Percentiles rank a stretch among this genome's conserved stretches.
These are phyloP conservation scores for Peltaster fructicola DNA, from an alignment of 2,329 filamentous ascomycete genomes.

Conservation along the genomic window DNA sequence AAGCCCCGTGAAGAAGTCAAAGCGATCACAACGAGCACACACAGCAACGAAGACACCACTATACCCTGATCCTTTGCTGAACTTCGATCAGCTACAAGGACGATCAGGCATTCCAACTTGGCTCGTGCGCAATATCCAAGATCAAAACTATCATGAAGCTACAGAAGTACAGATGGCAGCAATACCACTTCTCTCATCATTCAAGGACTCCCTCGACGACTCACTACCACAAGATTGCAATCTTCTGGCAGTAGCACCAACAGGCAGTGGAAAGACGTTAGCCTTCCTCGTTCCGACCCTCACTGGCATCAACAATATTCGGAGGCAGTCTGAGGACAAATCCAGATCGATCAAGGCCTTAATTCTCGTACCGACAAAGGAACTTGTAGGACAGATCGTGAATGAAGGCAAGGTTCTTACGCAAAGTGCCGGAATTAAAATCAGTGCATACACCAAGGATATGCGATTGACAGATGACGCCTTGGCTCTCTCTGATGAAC, in stretches of 20 bases:
- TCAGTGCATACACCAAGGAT: conserved; percentile 70
- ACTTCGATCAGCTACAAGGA: conserved; percentile 54
- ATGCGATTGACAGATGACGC: conserved; percentile 39
- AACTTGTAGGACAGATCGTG: conserved; percentile 32
- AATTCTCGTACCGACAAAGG: conserved; percentile 32
- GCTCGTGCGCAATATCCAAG: conserved; percentile 58
- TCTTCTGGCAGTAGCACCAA: conserved; percentile 78
- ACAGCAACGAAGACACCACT: conserved; percentile 33
- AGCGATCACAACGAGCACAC: conserved; percentile 28
- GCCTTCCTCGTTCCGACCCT: conserved; percentile 81
- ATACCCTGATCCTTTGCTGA: conserved; percentile 61
- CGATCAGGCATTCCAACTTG: conserved; percentile 57
- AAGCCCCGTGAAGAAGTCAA: conserved; percentile 23
- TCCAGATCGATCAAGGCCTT: conserved; percentile 20
- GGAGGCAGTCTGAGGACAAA: conserved; percentile 8
- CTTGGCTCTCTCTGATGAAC: too few relatives aligned
- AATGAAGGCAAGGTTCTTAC: conserved; percentile 70
- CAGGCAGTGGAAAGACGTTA: conserved; percentile 89
- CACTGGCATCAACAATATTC: conserved; percentile 41
- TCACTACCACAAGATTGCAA: too few relatives aligned
- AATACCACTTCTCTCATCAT: conserved; percentile 61
- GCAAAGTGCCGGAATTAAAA: conserved; percentile 56
- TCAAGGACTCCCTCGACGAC: too few relatives aligned
- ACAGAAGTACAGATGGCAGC: conserved; percentile 88
- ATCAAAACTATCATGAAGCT: conserved; percentile 73